Base-by-base conservation (phyloP, 345 rosid genomes). In the Arabis alpina region DNA sequence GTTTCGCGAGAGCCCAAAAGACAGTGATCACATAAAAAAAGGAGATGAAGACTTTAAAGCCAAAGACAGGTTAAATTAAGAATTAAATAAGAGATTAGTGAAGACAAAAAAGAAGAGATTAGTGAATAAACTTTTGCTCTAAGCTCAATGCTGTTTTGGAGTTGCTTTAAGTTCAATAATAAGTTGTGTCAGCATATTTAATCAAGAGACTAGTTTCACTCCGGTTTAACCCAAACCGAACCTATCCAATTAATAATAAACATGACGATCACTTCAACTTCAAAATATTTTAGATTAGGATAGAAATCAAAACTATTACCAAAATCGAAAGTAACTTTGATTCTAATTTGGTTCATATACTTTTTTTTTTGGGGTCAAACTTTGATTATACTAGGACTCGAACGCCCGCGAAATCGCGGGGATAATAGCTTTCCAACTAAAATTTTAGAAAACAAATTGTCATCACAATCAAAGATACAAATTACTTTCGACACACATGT, bases 1-100 rank as follows among this genome's bases (percentile, higher is more conserved):
- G 43, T 51, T 50, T 50, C 60, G 43, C 19, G 44, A 40, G 67
- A 50, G 52, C 34, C 50, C 66, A 25, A 47, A 8, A 37, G 50
- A 3, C 65, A 37, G 25, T 19, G 23, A 19, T 19, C 23, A 19
- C 23, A 19, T 55, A 45, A 43, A 41, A 41, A 30, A 23, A 44
- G 9, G 45, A 68, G 5, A 25, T 54, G 8, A 30, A 66, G 42
- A 10, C 25, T 40, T 44, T 5, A 32, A 47, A 11, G n/a, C 36
- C n/a, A 64, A 64, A 45, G 10, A 24, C 55, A 1, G 15, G 34
- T 19, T 45, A 56, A 13, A n/a, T 6, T 34, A 23, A 30, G 47
- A 60, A 34, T 47, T 8, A 54, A 54, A 8, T 15, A 55, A 32
- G 14, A 55, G n/a, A 55, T 19, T 23, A 44, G 25, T 30, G 4